Percentiles rank a stretch among this genome's conserved stretches.
Conservation (phyloP, 2,329 filamentous ascomycete species). For the Phialophora expanda region DNA sequence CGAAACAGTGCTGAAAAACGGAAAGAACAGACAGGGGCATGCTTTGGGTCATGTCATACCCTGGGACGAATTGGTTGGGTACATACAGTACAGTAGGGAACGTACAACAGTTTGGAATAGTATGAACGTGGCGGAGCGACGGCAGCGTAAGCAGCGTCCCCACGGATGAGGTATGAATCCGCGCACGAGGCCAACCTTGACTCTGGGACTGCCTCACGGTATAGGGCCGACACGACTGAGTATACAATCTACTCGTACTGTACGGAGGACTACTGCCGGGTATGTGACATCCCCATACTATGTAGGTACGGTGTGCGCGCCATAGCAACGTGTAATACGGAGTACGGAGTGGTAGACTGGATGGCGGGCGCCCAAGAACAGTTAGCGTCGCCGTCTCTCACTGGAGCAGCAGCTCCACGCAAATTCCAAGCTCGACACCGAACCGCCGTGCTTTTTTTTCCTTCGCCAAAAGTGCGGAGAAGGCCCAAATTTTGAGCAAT, state of each 20-base stretch:
- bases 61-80: background rate
- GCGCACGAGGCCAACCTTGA: background rate
- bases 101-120: conserved; percentile 2
- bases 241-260: too few species aligned
- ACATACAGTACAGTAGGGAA: background rate
- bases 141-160: background rate
- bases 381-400: background rate
- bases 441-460: background rate
- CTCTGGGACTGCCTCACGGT: background rate
- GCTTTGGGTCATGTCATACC: background rate
- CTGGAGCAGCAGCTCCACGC: background rate
- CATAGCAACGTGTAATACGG: too few species aligned
- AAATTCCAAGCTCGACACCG: conserved; percentile 3
- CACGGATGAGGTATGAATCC: background rate
- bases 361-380: background rate
- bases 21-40: background rate
- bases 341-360: too few species aligned
- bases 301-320: too few species aligned
- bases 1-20: background rate
- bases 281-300: too few species aligned
- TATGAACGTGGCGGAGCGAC: background rate
- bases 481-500: conserved; percentile 6
- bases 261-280: too few species aligned
- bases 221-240: background rate
- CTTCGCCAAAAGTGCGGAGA: conserved; percentile 15